phyloP scores from a whole-genome alignment of 176 grass and related monocot species.

The Lolium rigidum region DNA sequence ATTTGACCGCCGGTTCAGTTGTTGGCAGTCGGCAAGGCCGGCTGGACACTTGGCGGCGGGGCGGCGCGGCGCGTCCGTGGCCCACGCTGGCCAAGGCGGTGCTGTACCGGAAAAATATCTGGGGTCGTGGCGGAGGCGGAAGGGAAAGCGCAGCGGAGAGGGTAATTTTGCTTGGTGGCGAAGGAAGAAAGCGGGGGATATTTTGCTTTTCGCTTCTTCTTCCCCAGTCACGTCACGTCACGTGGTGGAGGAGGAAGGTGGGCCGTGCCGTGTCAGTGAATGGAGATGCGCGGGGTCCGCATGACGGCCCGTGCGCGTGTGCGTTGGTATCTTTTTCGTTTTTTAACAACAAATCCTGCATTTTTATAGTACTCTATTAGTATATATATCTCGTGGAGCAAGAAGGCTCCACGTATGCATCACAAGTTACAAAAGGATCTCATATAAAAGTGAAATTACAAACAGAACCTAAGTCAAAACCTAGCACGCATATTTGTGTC shows the following conservation, averaged over 20 bases:
- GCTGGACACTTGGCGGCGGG: slow-evolving; percentile 39
- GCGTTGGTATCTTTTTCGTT: too few species aligned
- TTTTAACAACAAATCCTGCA: too few species aligned
- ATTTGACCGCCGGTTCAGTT: not conserved
- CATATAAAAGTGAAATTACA: too few species aligned
- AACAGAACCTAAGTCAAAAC: too few species aligned
- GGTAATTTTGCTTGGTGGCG: slow-evolving; percentile 59
- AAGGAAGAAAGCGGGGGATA: slow-evolving; percentile 61
- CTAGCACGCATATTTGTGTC: too few species aligned
- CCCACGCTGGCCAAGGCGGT: slow-evolving; percentile 38
- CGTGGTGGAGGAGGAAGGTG: not conserved
- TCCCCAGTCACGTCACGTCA: too few species aligned
- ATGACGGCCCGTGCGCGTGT: too few species aligned
- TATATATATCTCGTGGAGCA: too few species aligned
- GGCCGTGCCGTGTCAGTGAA: not conserved
- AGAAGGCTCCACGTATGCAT: too few species aligned
- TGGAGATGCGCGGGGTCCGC: not conserved
- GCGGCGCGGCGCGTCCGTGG: not conserved
- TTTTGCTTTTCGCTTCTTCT: slow-evolving; percentile 26
- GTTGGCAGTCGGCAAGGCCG: not conserved
- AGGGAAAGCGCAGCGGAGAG: slow-evolving; percentile 8
- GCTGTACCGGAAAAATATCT: slow-evolving; percentile 42
- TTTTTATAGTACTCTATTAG: too few species aligned
- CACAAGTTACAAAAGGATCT: too few species aligned
- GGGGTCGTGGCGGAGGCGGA: not conserved